Base-by-base conservation (phyloP, 225 moss, liverwort and hornwort genomes). In the Takakia lepidozioides region DNA sequence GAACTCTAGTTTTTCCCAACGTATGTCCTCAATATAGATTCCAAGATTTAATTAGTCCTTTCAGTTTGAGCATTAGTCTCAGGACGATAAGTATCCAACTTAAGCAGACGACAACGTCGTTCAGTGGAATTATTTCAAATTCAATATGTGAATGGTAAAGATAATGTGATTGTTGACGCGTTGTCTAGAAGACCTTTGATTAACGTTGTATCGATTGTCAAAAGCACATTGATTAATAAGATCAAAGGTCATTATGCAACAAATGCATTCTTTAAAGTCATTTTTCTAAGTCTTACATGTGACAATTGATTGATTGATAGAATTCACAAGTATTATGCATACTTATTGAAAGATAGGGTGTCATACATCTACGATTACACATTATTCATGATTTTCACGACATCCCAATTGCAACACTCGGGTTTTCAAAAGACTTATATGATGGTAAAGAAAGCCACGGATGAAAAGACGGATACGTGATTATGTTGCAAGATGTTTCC, bases 311-410 rank as follows among this genome's bases (percentile, higher is more conserved):
- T n/a, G n/a, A n/a, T n/a, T n/a, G n/a, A n/a, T n/a, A n/a, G n/a
- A n/a, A n/a, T n/a, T n/a, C n/a, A n/a, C n/a, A n/a, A n/a, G n/a
- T n/a, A n/a, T n/a, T n/a, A n/a, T n/a, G n/a, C n/a, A n/a, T n/a
- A n/a, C n/a, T n/a, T n/a, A n/a, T n/a, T n/a, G n/a, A n/a, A n/a
- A n/a, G n/a, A n/a, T n/a, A n/a, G n/a, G n/a, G n/a, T n/a, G n/a
- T n/a, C n/a, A n/a, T n/a, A n/a, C n/a, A n/a, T n/a, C n/a, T n/a
- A n/a, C n/a, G n/a, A n/a, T n/a, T n/a, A n/a, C 10, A 46, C 19
- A 46, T 46, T 23, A 46, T 46, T 2, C 19, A 46, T 23, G 22
- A 46, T 46, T 25, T 46, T 46, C 45, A 46, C 26, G 45, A 46
- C 13, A 46, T 46, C 1, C 45, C 5, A 8, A 20, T 4, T 10